Evolutionary conservation across 1,284 basidiomycete species (phyloP).

Genomic region (Marasmius oreades): DNA sequence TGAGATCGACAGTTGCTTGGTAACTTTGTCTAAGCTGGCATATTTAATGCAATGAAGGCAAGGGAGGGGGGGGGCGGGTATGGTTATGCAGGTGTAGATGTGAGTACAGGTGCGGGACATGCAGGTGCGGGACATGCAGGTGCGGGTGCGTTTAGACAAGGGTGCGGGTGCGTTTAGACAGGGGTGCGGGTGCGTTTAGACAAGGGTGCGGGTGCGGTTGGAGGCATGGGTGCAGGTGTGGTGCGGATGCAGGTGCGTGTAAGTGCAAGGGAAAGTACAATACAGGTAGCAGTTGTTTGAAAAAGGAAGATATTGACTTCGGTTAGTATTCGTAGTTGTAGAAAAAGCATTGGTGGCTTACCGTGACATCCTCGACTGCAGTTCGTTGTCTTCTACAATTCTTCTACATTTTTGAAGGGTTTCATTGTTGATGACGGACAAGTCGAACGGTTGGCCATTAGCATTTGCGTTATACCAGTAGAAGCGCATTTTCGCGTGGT

Average conservation of each 20-base stretch:
- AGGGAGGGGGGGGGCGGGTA: background rate
- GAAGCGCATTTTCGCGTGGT: background rate
- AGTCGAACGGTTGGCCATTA: background rate
- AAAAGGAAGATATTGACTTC: background rate
- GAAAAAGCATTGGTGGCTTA: background rate
- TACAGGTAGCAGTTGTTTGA: background rate
- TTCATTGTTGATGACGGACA: slow-evolving; percentile 3
- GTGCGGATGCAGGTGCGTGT: background rate
- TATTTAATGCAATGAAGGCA: background rate
- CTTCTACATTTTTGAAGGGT: background rate
- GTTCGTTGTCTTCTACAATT: background rate
- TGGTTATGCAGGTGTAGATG: background rate
- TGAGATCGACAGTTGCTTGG: background rate
- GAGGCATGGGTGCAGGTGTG: background rate
- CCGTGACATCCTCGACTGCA: background rate
- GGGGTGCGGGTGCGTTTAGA: too few relatives aligned
- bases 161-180: too few relatives aligned
- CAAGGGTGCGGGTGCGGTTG: background rate
- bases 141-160: too few relatives aligned
- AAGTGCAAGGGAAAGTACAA: background rate
- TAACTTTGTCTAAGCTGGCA: too few relatives aligned
- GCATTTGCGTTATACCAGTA: slow-evolving; percentile 1
- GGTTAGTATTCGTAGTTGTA: background rate
- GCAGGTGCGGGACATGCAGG: too few relatives aligned
- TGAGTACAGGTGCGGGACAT: too few relatives aligned